Evolutionary conservation across 352 stramenopile genomes (phyloP).

Genomic region (Globisporangium barbulae): DNA sequence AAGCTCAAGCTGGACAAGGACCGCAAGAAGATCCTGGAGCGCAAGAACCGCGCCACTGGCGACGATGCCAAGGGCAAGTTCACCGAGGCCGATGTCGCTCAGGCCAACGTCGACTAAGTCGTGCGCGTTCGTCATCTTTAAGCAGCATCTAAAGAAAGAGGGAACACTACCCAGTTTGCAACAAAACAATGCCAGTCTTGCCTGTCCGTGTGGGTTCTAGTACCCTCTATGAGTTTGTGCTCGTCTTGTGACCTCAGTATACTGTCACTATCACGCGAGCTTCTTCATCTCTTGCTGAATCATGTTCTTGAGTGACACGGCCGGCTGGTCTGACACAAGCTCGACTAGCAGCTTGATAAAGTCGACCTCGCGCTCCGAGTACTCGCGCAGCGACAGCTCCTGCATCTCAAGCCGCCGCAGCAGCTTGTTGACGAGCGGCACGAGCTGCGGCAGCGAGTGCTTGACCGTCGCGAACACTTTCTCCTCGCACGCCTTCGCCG

Average conservation of each 20-base stretch:
- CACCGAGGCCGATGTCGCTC: constrained; percentile 84
- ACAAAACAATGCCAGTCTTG: constrained; percentile 6
- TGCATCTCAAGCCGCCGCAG: constrained; percentile 67
- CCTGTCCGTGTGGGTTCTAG: not conserved
- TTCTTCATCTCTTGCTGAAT: constrained; percentile 70
- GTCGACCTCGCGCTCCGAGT: constrained; percentile 71
- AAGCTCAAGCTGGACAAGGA: constrained; percentile 99
- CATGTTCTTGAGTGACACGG: constrained; percentile 58
- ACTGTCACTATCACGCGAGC: constrained; percentile 17
- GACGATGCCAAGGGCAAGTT: constrained; percentile 89
- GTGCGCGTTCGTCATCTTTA: constrained; percentile 6
- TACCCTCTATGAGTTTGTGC: not conserved
- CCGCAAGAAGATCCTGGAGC: constrained; percentile 98
- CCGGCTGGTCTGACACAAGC: constrained; percentile 69
- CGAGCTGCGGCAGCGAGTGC: constrained; percentile 54
- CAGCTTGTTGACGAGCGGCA: constrained; percentile 68
- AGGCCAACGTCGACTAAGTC: constrained; percentile 89
- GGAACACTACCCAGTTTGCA: constrained; percentile 19
- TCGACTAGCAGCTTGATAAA: constrained; percentile 81
- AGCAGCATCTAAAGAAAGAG: constrained; percentile 30
- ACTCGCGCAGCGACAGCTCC: constrained; percentile 68
- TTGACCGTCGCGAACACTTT: constrained; percentile 59
- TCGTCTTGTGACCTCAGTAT: no score
- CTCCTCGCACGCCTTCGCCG: constrained; percentile 45
- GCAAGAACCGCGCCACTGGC: constrained; percentile 92